Base-by-base conservation (phyloP, 352 stramenopile genomes). In the Globisporangium alternatum region DNA sequence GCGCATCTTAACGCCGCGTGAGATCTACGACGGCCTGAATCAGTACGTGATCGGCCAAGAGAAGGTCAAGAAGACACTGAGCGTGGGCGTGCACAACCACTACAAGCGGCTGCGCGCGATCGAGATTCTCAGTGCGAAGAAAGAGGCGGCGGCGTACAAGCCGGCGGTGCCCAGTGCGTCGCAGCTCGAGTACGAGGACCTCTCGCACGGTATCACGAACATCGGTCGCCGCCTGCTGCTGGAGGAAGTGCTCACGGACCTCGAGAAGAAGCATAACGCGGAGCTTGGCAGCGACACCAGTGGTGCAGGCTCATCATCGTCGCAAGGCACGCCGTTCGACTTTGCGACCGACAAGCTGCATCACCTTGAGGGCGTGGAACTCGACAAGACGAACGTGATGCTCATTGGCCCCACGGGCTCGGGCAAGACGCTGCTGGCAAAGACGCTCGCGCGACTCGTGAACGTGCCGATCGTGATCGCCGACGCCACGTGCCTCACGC, bases 371-470 rank as follows among this genome's bases (percentile, higher is more conserved):
- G 79, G 90, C 56, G 94, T 97, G n/a, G 95, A 99, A 70, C 84
- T 99, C 39, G 97, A 99, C 81, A 99, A 99, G 87, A 98, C 93
- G 28, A 99, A 99, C 73, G 87, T 99, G 49, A 87, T 99, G 77
- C 84, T 99, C 21, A 77, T 96, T 21, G 97, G 97, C 4, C 97
- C 97, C 2, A 99, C 97, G 0, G 97, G 97, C 1, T 98, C 86
- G 7, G 96, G 96, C 54, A 99, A 99, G 77, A 99, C 97, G 17
- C 76, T 99, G 49, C 71, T 99, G 67, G 97, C 97, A 9, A 99
- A 98, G 74, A 99, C 96, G 30, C 75, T 99, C 17, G 97, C 97
- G 28, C 86, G 92, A 45, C 72, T 99, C 30, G 93, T 98, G 53
- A 97, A 99, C 71, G 97, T 99, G 33, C 97, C 97, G 41, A 89